Base-by-base conservation (phyloP, 1,139 yeast genomes). In the Eremothecium gossypii region DNA sequence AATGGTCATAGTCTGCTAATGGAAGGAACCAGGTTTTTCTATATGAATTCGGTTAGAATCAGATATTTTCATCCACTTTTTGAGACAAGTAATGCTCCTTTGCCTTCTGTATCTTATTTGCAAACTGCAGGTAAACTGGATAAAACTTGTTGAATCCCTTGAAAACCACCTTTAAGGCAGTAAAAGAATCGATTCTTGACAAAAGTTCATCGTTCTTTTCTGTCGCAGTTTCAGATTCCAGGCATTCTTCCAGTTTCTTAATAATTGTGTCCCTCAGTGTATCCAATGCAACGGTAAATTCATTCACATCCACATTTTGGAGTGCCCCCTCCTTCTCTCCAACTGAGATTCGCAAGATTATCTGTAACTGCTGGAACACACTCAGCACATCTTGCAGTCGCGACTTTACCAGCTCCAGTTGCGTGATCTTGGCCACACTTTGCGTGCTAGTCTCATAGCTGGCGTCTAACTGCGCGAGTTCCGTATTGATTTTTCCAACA, bases 121-220 rank as follows among this genome's bases (percentile, higher is more conserved):
- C 65, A 57, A 76, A 79, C 23, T 64, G 66, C 27, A 66, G 60
- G 50, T 76, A 79, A 2, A 64, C 52, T 1, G 70, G 62, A 45
- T 70, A 65, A 54, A 77, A 81, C 31, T 68, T 67, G 4, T 68
- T 63, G 41, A 79, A 56, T 30, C 71, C 72, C 48, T 69, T 69
- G 52, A 81, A 78, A 26, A 78, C 58, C 1, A 78, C 77, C 39
- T 66, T 61, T 44, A 79, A 53, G 8, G 65, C 67, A n/a, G 68
- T 63, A 54, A 79, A 62, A 29, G 64, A 63, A 30, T 71, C 69
- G 8, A 74, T 61, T 45, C 70, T 67, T 8, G 54, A 59, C 17
- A 69, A 45, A 13, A 73, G 42, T 14, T 63, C 65, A 10, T 49
- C 40, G 43, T 67, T 65, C 14, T 57, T 54, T 23, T 54, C 57